Evolutionary conservation across 2,329 filamentous ascomycete species (phyloP).

Genomic region (Microsporum ferrugineum): DNA sequence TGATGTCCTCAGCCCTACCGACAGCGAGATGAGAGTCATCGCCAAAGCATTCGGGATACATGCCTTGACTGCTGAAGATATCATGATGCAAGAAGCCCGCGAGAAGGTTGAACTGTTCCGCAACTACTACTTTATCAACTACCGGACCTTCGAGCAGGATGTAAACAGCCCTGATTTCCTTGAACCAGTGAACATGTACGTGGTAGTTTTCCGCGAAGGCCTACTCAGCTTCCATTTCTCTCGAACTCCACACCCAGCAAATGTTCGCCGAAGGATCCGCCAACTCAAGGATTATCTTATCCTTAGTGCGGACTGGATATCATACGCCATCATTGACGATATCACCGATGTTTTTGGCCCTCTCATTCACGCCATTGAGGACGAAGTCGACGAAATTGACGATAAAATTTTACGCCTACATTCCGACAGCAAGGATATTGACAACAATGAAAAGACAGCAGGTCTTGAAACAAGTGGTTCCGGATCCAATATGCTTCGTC

Average conservation of each 20-base stretch:
- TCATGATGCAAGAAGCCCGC: conserved; percentile 91
- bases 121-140: conserved; percentile 98
- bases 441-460: conserved; percentile 20
- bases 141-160: conserved; percentile 95
- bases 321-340: conserved; percentile 94
- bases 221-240: conserved; percentile 95
- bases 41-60: conserved; percentile 92
- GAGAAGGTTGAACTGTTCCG: conserved; percentile 97
- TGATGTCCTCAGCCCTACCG: conserved; percentile 80
- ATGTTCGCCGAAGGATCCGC: conserved; percentile 83
- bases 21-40: conserved; percentile 89
- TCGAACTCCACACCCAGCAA: conserved; percentile 90
- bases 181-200: conserved; percentile 93
- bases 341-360: conserved; percentile 95
- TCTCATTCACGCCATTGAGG: conserved; percentile 82
- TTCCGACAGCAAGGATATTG: conserved; percentile 38
- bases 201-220: conserved; percentile 90
- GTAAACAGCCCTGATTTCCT: conserved; percentile 78
- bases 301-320: conserved; percentile 92
- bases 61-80: conserved; percentile 88
- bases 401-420: conserved; percentile 79
- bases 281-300: conserved; percentile 91
- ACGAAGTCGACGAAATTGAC: conserved; percentile 95
- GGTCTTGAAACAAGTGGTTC: conserved; percentile 37
- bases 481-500: conserved; percentile 73